Base-by-base conservation (phyloP, 2,329 filamentous ascomycete genomes). In the Exophiala alcalophila region DNA sequence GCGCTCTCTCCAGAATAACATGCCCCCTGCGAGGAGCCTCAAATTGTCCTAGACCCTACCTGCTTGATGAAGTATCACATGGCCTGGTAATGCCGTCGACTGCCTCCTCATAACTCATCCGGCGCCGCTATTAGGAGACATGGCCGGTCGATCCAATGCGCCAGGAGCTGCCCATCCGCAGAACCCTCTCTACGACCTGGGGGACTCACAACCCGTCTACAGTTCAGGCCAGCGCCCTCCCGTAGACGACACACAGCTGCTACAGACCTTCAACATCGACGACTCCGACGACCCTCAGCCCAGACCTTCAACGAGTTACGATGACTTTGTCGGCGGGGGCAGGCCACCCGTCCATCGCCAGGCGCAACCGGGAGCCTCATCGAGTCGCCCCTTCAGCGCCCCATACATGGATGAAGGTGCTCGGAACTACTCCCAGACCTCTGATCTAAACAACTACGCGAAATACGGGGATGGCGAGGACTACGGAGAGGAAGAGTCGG, bases 401-500 rank as follows among this genome's bases (percentile, higher is more conserved):
- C 57, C 50, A 15, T 58, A 57, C 29, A 47, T 54, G 33, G 45
- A 52, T 49, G 44, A 66, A 60, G 59, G 65, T 45, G 65, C 62
- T 46, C 67, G 71, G 38, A 68, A 68, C 36, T 81, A 78, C 57
- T 83, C 79, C 30, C 91, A 97, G 63, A 85, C 84, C 0, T 91
- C 87, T 1, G 90, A 82, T 11, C 66, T 96, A 49, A 75, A 83
- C 61, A 92, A 96, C 67, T 97, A 94, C 67, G 84, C 90, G 62
- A 79, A 88, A 50, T 97, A 98, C 61, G 91, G 89, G 32, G 89
- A 94, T 65, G 76, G 86, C 47, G 89, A 96, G 63, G 86, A 94
- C 58, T 83, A 82, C 52, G 82, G 88, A 49, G 89, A 95, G 60
- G 80, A 80, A 52, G 81, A 83, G 51, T 87, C 86, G 4, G 68